phyloP scores from a whole-genome alignment of 306 rosid genomes.

The Prunus persica region Prunus_persica_NCBIv2 NC_034012.1:14965501-14966000 shows the following conservation, averaged over 20 bases:
- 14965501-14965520: constrained; percentile 52
- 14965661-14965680: constrained; percentile 28
- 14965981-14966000: constrained; percentile 4
- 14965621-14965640: constrained; percentile 80
- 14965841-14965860: constrained; percentile 99
- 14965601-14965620: constrained; percentile 42
- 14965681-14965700: constrained; percentile 20
- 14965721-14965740: constrained; percentile 33
- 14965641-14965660: constrained; percentile 87
- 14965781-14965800: constrained; percentile 94
- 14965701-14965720: constrained; percentile 17
- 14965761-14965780: constrained; percentile 70
- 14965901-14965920: constrained; percentile 42
- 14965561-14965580: constrained; percentile 49
- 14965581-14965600: constrained; percentile 54
- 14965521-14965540: constrained; percentile 52
- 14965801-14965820: constrained; percentile 94
- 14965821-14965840: constrained; percentile 99
- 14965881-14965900: constrained; percentile 99
- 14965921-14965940: not conserved
- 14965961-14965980: constrained; percentile 9
- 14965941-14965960: constrained; percentile 10
- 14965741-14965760: constrained; percentile 79
- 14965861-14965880: constrained; percentile 98
- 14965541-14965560: constrained; percentile 57